These are phyloP conservation scores for Periconia sp. DNA, from an alignment of 2,329 filamentous ascomycete species.

Conservation along the genomic window DNA sequence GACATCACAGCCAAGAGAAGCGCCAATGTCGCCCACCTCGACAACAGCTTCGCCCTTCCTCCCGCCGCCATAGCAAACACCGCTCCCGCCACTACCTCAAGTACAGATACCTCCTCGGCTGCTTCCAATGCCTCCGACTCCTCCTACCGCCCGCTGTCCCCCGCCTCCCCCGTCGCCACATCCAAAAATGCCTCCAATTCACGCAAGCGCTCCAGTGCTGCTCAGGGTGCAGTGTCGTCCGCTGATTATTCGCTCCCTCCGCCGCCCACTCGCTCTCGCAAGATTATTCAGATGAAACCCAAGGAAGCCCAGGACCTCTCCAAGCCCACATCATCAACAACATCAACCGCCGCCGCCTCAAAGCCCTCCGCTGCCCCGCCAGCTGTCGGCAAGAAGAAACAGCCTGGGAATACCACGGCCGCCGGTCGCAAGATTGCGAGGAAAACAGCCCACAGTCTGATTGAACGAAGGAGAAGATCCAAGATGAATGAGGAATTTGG, in stretches of 20 bases:
- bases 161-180: slow-evolving; percentile 38
- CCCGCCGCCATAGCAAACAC: slow-evolving; percentile 66
- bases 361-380: slow-evolving; percentile 23
- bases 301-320: slow-evolving; percentile 30
- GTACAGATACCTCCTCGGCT: slow-evolving; percentile 49
- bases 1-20: slow-evolving; percentile 76
- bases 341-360: too few species aligned
- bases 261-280: slow-evolving; percentile 86
- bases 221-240: slow-evolving; percentile 50
- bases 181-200: slow-evolving; percentile 29
- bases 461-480: slow-evolving; percentile 82
- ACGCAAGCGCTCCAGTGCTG: slow-evolving; percentile 34
- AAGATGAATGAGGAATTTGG: slow-evolving; percentile 99
- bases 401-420: slow-evolving; percentile 68
- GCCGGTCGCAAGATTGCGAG: slow-evolving; percentile 92
- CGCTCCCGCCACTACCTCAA: slow-evolving; percentile 39
- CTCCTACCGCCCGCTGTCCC: slow-evolving; percentile 54
- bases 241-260: slow-evolving; percentile 81
- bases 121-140: slow-evolving; percentile 54
- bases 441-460: slow-evolving; percentile 94
- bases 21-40: slow-evolving; percentile 61
- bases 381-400: slow-evolving; percentile 69
- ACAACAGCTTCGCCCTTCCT: slow-evolving; percentile 73
- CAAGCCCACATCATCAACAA: slow-evolving; percentile 21
- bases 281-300: slow-evolving; percentile 98